These are phyloP conservation scores for Magnolia officinalis DNA, from an alignment of 164 flowering plant species.

Conservation along the genomic window DNA sequence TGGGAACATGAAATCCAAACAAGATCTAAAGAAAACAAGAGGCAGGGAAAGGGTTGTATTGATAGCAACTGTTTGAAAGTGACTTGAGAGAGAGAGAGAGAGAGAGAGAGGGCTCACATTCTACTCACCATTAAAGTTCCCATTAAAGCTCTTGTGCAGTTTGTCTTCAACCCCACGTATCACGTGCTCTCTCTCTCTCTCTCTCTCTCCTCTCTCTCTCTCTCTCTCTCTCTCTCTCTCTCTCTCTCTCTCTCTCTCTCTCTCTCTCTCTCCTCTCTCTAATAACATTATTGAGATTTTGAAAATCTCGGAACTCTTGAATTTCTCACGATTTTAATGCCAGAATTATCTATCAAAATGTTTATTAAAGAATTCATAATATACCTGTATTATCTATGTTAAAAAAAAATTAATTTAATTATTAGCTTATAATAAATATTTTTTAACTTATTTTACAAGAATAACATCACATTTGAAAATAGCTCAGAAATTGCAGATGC, in stretches of 20 bases:
- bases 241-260: not conserved
- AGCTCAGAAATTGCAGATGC: no score
- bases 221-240: not conserved
- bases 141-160: no score
- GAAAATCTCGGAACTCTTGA: no score
- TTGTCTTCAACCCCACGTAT: no score
- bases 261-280: not conserved
- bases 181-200: not conserved
- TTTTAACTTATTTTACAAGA: not conserved
- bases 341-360: no score
- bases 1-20: slow-evolving; percentile 18
- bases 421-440: no score
- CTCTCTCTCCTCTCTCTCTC: not conserved
- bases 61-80: slow-evolving; percentile 18
- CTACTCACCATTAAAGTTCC: not conserved
- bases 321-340: no score
- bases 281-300: no score
- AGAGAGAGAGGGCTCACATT: not conserved
- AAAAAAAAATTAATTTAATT: no score
- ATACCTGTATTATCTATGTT: no score
- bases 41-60: slow-evolving; percentile 10
- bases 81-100: slow-evolving; percentile 3
- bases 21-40: slow-evolving; percentile 13
- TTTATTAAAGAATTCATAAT: no score
- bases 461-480: no score